Evolutionary conservation across 2,329 filamentous ascomycete genomes (phyloP), one percentile per base, ranked within the genome.

Genomic region (Gnomoniopsis sp.): DNA sequence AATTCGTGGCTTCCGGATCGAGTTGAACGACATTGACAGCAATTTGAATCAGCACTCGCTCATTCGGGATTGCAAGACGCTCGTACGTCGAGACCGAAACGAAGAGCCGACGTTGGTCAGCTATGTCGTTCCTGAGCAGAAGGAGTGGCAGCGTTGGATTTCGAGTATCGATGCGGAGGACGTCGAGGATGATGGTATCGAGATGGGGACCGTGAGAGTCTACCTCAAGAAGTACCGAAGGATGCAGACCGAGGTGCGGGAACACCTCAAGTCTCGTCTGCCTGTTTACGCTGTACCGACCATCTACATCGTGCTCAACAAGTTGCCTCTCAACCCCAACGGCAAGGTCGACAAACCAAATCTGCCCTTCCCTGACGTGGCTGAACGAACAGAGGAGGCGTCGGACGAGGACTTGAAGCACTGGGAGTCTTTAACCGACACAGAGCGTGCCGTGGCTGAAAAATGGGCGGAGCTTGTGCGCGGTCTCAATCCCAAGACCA

Each of bases 1-100:
- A 79, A 93, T 98, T 64, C 88, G 95, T 61, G 93, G 93, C 1
- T 98, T 97, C 80, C 84, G 93, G 62, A 96, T 99, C 65, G 95
- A 99, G 75, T 86, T 98, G 49, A 89, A 88, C 63, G 95, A 98
- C 65, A 97, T 98, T 65, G 93, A 98, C 72, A 89, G 81, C 46
- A 88, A 96, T 71, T 77, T 97, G 49, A 89, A 86, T 55, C 82
- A 86, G 48, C 85, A 90, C 73, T 86, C 84, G 1, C 75, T 96
- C 23, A 84, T 98, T 23, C 83, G 91, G 44, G 93, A 98, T 65
- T 91, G 89, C 73, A 87, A 91, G 65, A 98, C 93, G 0, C 77
- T 98, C 2, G 85, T 98, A 3, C 85, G 91, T 71, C 85, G 91
- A 73, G 88, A 96, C 74, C 87, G 88, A 67, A 85, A 92, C 70